These are phyloP conservation scores for Morella rubra DNA, from an alignment of 306 rosid genomes.

Conservation along the genomic window DNA sequence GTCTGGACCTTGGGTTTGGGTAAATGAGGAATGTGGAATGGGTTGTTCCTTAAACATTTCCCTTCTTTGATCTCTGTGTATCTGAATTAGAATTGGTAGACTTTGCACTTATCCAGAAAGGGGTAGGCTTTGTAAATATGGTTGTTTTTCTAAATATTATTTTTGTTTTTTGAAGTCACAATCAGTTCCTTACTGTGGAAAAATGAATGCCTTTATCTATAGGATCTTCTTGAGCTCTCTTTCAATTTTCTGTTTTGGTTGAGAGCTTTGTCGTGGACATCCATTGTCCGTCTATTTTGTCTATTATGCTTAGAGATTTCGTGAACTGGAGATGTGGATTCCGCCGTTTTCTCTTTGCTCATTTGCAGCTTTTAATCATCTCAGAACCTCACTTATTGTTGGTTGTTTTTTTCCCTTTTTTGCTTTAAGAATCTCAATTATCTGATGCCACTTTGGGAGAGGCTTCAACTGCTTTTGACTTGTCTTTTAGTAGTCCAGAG, in stretches of 20 bases:
- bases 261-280: not conserved
- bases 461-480: not conserved
- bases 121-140: not conserved
- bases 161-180: not conserved
- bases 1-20: not conserved
- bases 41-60: not conserved
- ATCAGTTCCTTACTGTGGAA: not conserved
- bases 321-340: conserved; percentile 5
- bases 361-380: too few species aligned
- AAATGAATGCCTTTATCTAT: not conserved
- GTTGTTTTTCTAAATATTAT: not conserved
- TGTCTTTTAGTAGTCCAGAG: not conserved
- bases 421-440: not conserved
- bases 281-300: not conserved
- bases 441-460: not conserved
- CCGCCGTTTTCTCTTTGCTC: not conserved
- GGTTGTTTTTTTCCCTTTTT: not conserved
- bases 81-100: not conserved
- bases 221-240: not conserved
- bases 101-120: not conserved
- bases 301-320: not conserved
- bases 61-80: not conserved
- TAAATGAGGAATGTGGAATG: not conserved
- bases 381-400: not conserved
- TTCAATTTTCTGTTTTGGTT: not conserved